A percentile compares a stretch with the other conserved stretches of the same genome.
phyloP scores from a whole-genome alignment of 495 filamentous ascomycete species.

The Niebla homalea region DNA sequence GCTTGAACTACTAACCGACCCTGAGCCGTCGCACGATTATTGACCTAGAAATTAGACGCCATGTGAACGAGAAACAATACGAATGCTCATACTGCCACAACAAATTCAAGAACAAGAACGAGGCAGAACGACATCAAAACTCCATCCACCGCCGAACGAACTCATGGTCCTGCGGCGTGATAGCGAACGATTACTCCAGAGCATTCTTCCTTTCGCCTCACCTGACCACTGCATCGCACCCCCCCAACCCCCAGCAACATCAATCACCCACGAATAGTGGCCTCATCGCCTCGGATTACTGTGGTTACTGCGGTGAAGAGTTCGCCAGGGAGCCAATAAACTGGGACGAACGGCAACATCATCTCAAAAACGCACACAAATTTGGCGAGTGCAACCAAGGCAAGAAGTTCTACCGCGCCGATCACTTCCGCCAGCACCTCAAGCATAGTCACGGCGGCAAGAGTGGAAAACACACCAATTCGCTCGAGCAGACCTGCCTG shows the following conservation, averaged over 20 bases:
- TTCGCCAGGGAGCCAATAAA: conserved; percentile 64
- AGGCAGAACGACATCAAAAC: conserved; percentile 95
- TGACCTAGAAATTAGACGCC: conserved; percentile 38
- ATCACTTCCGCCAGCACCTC: conserved; percentile 95
- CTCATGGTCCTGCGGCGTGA: conserved; percentile 91
- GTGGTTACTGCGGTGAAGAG: conserved; percentile 92
- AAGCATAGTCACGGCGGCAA: conserved; percentile 97
- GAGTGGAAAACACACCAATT: conserved; percentile 98
- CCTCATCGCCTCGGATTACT: conserved; percentile 56
- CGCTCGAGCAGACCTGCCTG: conserved; percentile 94
- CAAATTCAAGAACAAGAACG: conserved; percentile 98
- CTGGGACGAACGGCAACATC: conserved; percentile 74
- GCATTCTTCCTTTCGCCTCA: conserved; percentile 67
- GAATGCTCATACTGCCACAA: conserved; percentile 84
- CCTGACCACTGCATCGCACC: conserved; percentile 20
- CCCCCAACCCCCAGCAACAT: conserved; percentile 25
- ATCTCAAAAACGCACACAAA: conserved; percentile 84
- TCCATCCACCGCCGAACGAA: conserved; percentile 90
- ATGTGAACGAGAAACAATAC: conserved; percentile 94
- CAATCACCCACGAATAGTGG: conserved; percentile 30
- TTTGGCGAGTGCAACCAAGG: conserved; percentile 96
- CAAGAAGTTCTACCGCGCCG: conserved; percentile 96
- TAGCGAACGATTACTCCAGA: conserved; percentile 54
- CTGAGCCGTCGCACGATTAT: not conserved
- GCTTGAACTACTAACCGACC: conserved; percentile 21